Evolutionary conservation across 2,329 filamentous ascomycete species (phyloP).

Genomic region (Aspergillus quadricinctus): DNA sequence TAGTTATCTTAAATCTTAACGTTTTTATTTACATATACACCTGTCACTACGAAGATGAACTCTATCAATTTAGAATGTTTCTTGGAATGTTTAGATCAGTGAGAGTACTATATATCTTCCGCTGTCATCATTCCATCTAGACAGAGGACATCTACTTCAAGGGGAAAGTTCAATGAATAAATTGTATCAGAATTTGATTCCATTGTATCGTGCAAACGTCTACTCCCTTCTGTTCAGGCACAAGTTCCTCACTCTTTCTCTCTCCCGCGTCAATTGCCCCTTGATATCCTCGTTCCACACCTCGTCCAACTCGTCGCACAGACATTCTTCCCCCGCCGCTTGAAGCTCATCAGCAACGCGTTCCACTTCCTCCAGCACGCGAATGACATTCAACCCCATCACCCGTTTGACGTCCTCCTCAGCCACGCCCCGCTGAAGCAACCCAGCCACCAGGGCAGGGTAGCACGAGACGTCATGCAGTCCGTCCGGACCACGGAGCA

Average conservation of each 20-base stretch:
- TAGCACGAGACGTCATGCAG: conserved; percentile 64
- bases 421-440: conserved; percentile 62
- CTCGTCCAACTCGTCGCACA: not conserved
- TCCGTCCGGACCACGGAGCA: conserved; percentile 6
- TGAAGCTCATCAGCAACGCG: not conserved
- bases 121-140: too few relatives aligned
- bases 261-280: not conserved
- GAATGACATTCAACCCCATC: not conserved
- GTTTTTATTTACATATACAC: not conserved
- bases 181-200: too few relatives aligned
- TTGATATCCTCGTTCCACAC: not conserved
- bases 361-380: not conserved
- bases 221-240: not conserved
- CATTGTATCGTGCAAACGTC: not conserved
- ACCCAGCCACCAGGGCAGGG: conserved; percentile 65
- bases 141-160: too few relatives aligned
- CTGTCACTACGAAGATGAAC: too few relatives aligned
- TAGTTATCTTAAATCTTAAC: too few relatives aligned
- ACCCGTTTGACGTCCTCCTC: not conserved
- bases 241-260: not conserved
- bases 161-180: too few relatives aligned
- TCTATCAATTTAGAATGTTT: too few relatives aligned
- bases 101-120: too few relatives aligned
- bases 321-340: not conserved
- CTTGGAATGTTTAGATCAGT: too few relatives aligned